Conservation (phyloP, 257 asterid species). For the Hygrophila difformis region DNA sequence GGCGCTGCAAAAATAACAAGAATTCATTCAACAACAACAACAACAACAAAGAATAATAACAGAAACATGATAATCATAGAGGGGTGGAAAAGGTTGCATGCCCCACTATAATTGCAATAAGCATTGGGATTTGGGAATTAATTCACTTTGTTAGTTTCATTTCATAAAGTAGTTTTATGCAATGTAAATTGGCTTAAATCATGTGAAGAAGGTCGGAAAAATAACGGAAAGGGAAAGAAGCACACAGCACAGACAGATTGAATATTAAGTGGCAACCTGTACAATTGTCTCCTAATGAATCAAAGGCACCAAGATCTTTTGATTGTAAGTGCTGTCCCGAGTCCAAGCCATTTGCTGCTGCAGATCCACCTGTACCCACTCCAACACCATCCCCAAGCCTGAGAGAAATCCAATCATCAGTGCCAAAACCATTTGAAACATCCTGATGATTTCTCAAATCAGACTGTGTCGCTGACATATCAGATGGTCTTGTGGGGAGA, state of each 20-base stretch:
- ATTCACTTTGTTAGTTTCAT: no score
- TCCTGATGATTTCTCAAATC: slow-evolving; percentile 52
- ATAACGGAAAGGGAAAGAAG: background rate
- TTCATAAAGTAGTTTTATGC: no score
- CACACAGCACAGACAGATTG: background rate
- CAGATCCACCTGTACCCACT: slow-evolving; percentile 30
- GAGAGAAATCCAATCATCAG: slow-evolving; percentile 83
- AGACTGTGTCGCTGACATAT: slow-evolving; percentile 38
- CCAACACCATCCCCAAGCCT: slow-evolving; percentile 71
- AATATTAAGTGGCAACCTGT: slow-evolving; percentile 9
- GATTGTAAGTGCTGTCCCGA: slow-evolving; percentile 40
- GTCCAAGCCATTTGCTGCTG: slow-evolving; percentile 37
- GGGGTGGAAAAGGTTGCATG: no score
- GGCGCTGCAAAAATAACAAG: slow-evolving; percentile 50
- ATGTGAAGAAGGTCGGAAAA: no score
- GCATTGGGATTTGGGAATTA: no score
- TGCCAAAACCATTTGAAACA: slow-evolving; percentile 53
- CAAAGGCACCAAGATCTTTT: slow-evolving; percentile 37
- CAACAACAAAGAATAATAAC: background rate
- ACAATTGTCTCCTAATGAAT: slow-evolving; percentile 62
- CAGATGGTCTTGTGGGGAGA: slow-evolving; percentile 86
- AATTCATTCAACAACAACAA: no score
- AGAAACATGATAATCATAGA: no score
- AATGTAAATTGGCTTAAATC: no score
- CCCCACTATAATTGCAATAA: no score